phyloP scores from a whole-genome alignment of 1,284 basidiomycete species.

The Earliella scabrosa region DNA sequence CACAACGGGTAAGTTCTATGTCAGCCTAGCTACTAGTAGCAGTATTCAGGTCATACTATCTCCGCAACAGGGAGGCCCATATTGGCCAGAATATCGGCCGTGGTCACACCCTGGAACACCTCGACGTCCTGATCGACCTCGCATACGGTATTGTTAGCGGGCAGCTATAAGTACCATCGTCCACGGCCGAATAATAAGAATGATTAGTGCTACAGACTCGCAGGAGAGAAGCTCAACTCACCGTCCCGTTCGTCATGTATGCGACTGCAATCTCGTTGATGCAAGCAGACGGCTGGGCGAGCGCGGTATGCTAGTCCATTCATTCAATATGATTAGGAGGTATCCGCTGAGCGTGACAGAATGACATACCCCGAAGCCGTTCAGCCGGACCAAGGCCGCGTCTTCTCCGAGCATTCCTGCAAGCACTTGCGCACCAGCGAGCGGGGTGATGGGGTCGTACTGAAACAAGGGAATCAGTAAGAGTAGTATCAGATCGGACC shows the following conservation, averaged over 20 bases:
- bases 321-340: not conserved
- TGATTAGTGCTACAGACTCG: not conserved
- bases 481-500: not conserved
- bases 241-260: constrained; percentile 9
- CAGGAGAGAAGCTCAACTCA: not conserved
- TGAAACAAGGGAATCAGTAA: not conserved
- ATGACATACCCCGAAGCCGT: constrained; percentile 26
- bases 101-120: constrained; percentile 5
- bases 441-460: constrained; percentile 28
- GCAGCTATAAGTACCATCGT: constrained; percentile 2
- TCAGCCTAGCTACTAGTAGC: too few relatives aligned
- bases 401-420: constrained; percentile 20
- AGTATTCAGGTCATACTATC: too few relatives aligned
- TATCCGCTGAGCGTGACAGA: not conserved
- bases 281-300: not conserved
- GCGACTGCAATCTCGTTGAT: not conserved
- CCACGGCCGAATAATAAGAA: too few relatives aligned
- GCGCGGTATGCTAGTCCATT: not conserved
- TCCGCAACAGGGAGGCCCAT: too few relatives aligned
- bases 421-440: constrained; percentile 19
- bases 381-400: constrained; percentile 23
- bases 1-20: too few relatives aligned
- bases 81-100: not conserved
- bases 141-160: constrained; percentile 5
- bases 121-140: constrained; percentile 7